Base-by-base conservation (phyloP, 768 basidiomycete genomes). In the Xerocomellus dryophilus region DNA sequence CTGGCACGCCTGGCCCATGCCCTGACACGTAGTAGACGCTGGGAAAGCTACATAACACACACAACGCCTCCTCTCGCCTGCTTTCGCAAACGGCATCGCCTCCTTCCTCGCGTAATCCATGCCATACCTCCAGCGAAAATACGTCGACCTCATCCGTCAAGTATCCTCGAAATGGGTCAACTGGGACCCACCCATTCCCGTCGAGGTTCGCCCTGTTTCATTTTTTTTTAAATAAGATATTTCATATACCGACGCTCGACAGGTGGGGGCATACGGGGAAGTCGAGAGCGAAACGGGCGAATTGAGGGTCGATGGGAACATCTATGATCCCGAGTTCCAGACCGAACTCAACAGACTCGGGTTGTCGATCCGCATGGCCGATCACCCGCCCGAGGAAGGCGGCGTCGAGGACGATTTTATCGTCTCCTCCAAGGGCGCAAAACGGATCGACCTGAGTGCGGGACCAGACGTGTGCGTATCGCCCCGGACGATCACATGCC, bases 111-210 rank as follows among this genome's bases (percentile, higher is more conserved):
- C 34, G 12, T 7, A 35, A 35, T 27, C 34, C 35, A 36, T 36
- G 35, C 35, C 35, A 1, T n/a, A 17, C 27, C 54, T 62, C 5
- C 62, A 65, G 4, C 65, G 74, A 44, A 74, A 74, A 46, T 75
- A 65, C 59, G 53, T 66, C 42, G 74, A 74, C 38, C 70, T 74
- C n/a, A 69, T 74, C 43, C 63, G 29, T 1, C 40, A 52, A 0
- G 58, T 47, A 5, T 66, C 71, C 25, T 69, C 71, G 5, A 74
- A 73, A 57, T 75, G 72, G 73, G 71, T 61, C 42, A 74, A 67
- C 53, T 75, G 70, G 71, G 71, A 74, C 12, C 74, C 73, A 0
- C 69, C 71, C 38, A 64, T 63, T 41, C 62, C 61, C 9, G 57
- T 75, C 38, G 56, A 67, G 62, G 73, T 72, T 17, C 45, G 63